Base-by-base conservation (phyloP, 768 basidiomycete genomes). In the Tylopilus vinaceipallidus region DNA sequence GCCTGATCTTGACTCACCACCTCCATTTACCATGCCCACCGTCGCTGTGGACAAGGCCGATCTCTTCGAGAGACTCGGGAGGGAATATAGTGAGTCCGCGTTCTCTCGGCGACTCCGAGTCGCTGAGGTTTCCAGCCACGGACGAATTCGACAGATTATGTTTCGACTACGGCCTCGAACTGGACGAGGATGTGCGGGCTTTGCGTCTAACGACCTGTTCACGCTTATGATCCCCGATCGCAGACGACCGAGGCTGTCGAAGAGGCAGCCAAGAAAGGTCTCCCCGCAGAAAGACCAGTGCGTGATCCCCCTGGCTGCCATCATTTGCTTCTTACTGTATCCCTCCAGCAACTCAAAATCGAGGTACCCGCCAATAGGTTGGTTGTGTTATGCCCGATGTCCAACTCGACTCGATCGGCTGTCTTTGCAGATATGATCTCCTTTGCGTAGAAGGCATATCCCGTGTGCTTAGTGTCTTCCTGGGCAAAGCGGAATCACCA, bases 341-440 rank as follows among this genome's bases (percentile, higher is more conserved):
- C 3, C 32, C 30, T 57, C 41, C 57, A 98, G 86, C 92, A 97
- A 90, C 75, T 99, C 60, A 99, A 98, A 79, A 97, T 99, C 60
- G 97, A 99, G 70, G 81, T 98, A 37, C 95, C 97, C 38, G 97
- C 97, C n/a, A 99, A 99, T 69, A 85, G 94, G 93, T 82, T 49
- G 24, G 66, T 57, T 24, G 12, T 24, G 10, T 45, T 34, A 17
- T 39, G 36, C 24, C 13, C n/a, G 20, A 11, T 30, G 34, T 16
- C 46, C 23, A 39, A 45, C 46, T 29, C 26, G 42, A 10, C 35
- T 30, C 53, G 44, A 45, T 54, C 46, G 29, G 50, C 35, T 38
- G 26, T 42, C 52, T 11, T 34, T 42, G 10, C 64, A 93, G 95
- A 84, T 98, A 98, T 63, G 97, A 99, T 72, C 79, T 99, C 17